Conservation (phyloP, 306 rosid genomes). For the Casuarina cunninghamiana region DNA sequence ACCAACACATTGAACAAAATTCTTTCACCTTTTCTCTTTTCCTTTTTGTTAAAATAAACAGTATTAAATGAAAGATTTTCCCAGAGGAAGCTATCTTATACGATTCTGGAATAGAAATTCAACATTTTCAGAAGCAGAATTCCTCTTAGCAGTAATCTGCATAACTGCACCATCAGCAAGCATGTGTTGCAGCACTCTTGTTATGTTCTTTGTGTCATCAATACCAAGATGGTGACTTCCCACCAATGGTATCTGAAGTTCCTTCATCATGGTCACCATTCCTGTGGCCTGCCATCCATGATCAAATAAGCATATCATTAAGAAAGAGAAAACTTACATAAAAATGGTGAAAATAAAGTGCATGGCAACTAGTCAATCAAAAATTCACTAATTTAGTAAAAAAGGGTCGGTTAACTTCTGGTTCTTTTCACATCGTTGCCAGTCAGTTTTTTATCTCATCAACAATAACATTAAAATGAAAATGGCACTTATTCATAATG, state of each 20-base stretch:
- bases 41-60: background rate
- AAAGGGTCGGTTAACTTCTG: background rate
- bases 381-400: background rate
- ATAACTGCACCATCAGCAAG: constrained; percentile 73
- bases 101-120: constrained; percentile 74
- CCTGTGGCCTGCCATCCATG: constrained; percentile 73
- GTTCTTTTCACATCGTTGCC: background rate
- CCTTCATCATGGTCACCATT: constrained; percentile 87
- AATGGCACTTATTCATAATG: background rate
- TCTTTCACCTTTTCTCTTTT: no score
- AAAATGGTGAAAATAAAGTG: background rate
- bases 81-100: constrained; percentile 44
- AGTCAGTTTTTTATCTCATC: background rate
- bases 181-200: constrained; percentile 78
- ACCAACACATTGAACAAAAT: background rate
- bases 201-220: constrained; percentile 86
- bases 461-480: background rate
- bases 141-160: constrained; percentile 73
- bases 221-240: constrained; percentile 99
- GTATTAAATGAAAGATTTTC: background rate
- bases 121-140: constrained; percentile 50
- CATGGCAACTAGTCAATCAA: background rate
- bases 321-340: background rate
- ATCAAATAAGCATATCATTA: constrained; percentile 18
- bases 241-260: constrained; percentile 61